Evolutionary conservation across 2,329 filamentous ascomycete genomes (phyloP), one percentile per base, ranked within the genome.

Genomic region (Colletotrichum gigasporum): DNA sequence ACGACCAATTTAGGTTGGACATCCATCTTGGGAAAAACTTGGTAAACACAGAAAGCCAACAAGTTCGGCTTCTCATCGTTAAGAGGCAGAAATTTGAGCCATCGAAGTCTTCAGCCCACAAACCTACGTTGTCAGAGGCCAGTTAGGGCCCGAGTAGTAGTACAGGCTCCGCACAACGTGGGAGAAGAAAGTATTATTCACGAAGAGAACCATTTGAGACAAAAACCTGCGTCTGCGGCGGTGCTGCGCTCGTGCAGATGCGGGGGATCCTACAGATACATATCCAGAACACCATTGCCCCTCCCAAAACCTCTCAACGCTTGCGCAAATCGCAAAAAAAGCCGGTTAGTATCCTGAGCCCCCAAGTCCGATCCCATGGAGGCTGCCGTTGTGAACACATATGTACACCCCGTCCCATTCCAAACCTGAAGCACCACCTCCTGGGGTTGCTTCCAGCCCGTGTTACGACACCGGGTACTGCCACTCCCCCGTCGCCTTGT

Each of bases 261-360:
- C 34, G 41, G 53, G 32, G 62, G 50, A 65, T 62, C 62, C 56
- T 64, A 64, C 48, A 55, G 14, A 65, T 54, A 65, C 56, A 65
- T 66, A 66, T 66, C 64, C 64, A 65, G 64, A 66, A 66, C 64
- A 65, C 64, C 64, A 22, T 66, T 28, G 37, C 41, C 64, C 37
- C 47, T 37, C 28, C 30, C n/a, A 37, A 44, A 42, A 28, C 42
- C 48, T 48, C n/a, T 18, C 48, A 18, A 41, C 42, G 48, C 37
- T 28, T 32, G 55, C 22, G 44, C 37, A 57, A 57, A 35, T 30
- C 30, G 34, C 59, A 60, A 41, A 51, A 41, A 18, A 32, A 63
- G 26, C n/a, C 28, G 9, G 9, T 24, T 50, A 39, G 30, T 56
- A 56, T 56, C 63, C 63, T 51, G 32, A 50, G 55, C 16, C 30